These are phyloP conservation scores for Tulasnella sp. DNA, from an alignment of 768 basidiomycete species.

Conservation along the genomic window DNA sequence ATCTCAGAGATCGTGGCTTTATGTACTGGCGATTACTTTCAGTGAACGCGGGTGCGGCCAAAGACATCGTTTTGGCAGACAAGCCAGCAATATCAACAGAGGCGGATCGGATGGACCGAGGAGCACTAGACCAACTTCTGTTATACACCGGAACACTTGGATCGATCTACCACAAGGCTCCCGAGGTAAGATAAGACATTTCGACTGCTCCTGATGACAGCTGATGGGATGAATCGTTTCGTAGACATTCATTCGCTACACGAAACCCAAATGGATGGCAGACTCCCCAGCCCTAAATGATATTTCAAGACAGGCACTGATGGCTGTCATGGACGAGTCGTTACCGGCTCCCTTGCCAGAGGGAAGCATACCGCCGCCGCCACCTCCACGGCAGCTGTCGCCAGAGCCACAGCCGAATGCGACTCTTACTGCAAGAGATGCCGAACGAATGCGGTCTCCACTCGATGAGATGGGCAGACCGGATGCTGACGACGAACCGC, in stretches of 20 bases:
- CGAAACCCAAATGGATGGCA: conserved; percentile 64
- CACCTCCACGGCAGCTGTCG: conserved; percentile 5
- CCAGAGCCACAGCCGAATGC: conserved; percentile 3
- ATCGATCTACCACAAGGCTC: conserved; percentile 97
- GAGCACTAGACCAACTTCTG: conserved; percentile 86
- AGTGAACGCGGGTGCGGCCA: conserved; percentile 78
- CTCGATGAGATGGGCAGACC: conserved; percentile 4
- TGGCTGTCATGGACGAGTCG: neutral
- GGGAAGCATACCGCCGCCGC: neutral
- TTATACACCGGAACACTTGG: conserved; percentile 89
- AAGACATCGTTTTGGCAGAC: conserved; percentile 81
- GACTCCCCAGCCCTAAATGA: conserved; percentile 87
- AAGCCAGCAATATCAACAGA: conserved; percentile 98
- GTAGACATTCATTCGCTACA: conserved; percentile 88
- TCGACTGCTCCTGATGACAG: neutral
- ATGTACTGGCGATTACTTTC: conserved; percentile 99
- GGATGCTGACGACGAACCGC: too few species aligned
- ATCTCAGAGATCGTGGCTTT: conserved; percentile 91
- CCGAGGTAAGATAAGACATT: conserved; percentile 46
- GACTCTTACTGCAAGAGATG: neutral
- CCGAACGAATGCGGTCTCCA: neutral
- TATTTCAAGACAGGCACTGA: conserved; percentile 26
- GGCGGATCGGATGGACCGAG: conserved; percentile 93
- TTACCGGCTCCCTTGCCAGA: conserved; percentile 3
- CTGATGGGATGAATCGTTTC: neutral